Base-by-base conservation (phyloP, 164 flowering plant genomes). In the Piper betle region DNA sequence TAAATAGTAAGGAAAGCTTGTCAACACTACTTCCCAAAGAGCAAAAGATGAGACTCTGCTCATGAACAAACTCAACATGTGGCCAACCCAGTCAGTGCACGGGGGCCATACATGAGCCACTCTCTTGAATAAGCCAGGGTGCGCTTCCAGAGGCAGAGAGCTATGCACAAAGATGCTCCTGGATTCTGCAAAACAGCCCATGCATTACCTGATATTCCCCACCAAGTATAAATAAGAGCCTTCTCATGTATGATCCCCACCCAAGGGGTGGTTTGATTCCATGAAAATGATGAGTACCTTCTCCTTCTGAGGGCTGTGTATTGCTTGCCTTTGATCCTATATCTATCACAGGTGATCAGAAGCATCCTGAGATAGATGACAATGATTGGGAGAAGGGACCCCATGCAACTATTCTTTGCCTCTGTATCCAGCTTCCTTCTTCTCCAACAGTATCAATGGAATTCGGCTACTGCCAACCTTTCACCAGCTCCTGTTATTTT, bases 331-430 rank as follows among this genome's bases (percentile, higher is more conserved):
- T 55, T 55, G 16, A 43, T 13, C 39, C 58, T 43, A 4, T 43
- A 10, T 5, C 57, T 37, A 33, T 37, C 57, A 18, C 57, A 25
- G 4, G 5, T 9, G 19, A 6, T 6, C 58, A 33, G 38, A 43
- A 43, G 12, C 12, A 10, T 15, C 50, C 50, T 43, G 50, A n/a
- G 50, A 43, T 43, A 8, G 8, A 43, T 43, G 13, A 1, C 58
- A 55, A 55, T 55, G 58, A 55, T 55, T 55, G 58, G 58, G 50
- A 43, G 6, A 8, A 8, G 50, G 58, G 58, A 55, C 58, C 58
- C 58, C 58, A 55, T 55, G 2, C 38, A 15, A 8, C 57, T 33
- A 54, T 39, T n/a, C 58, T 55, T 55, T 17, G 33, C 38, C 58
- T 55, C 33, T 25, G 33, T 55, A 55, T 33, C 57, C 18, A 18